These are phyloP conservation scores for Paramarasmius palmivorus DNA, from an alignment of 1,284 basidiomycete species.

Conservation along the genomic window DNA sequence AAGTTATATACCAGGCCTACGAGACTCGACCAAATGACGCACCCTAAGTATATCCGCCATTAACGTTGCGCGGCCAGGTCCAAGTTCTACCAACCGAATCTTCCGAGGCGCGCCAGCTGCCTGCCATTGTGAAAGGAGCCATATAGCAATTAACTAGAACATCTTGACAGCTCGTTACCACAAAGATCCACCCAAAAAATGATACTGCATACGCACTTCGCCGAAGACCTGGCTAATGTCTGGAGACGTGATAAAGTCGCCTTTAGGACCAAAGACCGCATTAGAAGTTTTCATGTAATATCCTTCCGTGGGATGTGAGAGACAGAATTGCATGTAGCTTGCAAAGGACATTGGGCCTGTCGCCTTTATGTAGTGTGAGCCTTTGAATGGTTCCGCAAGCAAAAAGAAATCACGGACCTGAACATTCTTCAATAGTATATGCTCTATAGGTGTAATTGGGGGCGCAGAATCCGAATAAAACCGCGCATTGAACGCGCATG, in stretches of 20 bases:
- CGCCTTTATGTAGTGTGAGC: slow-evolving; percentile 46
- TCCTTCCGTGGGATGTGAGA: slow-evolving; percentile 84
- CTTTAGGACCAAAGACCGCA: slow-evolving; percentile 81
- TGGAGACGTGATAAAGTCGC: slow-evolving; percentile 96
- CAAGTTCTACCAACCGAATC: slow-evolving; percentile 86
- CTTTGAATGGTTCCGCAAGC: neutral
- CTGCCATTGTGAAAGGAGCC: slow-evolving; percentile 84
- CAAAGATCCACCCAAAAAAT: slow-evolving; percentile 31
- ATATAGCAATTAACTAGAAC: slow-evolving; percentile 78
- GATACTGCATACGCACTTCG: slow-evolving; percentile 62
- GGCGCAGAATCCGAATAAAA: neutral
- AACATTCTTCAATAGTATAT: slow-evolving; percentile 1
- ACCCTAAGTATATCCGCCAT: slow-evolving; percentile 91
- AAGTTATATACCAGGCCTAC: slow-evolving; percentile 6
- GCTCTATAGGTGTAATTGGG: neutral
- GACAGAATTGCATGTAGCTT: slow-evolving; percentile 87
- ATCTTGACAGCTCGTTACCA: slow-evolving; percentile 29
- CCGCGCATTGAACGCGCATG: neutral
- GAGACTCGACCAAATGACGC: slow-evolving; percentile 25
- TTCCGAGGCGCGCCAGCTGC: slow-evolving; percentile 49
- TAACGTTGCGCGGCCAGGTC: slow-evolving; percentile 92
- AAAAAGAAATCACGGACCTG: neutral
- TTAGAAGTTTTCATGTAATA: slow-evolving; percentile 82
- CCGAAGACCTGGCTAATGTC: slow-evolving; percentile 98
- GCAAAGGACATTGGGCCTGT: slow-evolving; percentile 87